Conservation (phyloP, 2,329 filamentous ascomycete genomes). For the Cytospora chrysosperma region DNA sequence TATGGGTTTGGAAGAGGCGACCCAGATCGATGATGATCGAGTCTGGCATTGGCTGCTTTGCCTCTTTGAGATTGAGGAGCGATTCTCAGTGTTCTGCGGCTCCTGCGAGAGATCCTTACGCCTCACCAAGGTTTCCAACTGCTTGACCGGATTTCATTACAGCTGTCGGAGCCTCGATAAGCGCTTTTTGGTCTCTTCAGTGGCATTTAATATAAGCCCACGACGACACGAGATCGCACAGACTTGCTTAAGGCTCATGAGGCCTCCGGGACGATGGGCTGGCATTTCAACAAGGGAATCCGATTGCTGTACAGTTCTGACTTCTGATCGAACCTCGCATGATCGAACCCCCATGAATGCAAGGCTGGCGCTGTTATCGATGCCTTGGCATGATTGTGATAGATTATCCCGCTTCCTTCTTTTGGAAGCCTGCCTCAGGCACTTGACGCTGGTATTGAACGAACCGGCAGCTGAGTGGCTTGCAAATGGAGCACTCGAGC, state of each 20-base stretch:
- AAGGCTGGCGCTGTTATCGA: conserved; percentile 3
- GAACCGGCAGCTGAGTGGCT: not conserved
- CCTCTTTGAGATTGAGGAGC: not conserved
- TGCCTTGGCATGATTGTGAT: no score
- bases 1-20: not conserved
- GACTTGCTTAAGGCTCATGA: not conserved
- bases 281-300: conserved; percentile 3
- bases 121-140: conserved; percentile 7
- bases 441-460: not conserved
- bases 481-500: not conserved
- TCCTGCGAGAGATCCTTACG: not conserved
- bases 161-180: not conserved
- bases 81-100: not conserved
- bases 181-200: conserved; percentile 21
- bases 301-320: no score
- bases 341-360: not conserved
- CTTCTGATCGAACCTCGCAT: no score
- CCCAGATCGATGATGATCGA: not conserved
- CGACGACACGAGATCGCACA: conserved; percentile 43
- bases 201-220: conserved; percentile 32
- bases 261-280: not conserved
- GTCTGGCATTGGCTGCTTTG: not conserved
- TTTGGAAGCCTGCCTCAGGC: not conserved
- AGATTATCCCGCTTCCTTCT: no score
- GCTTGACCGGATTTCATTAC: not conserved